Evolutionary conservation across 768 basidiomycete genomes (phyloP), one percentile per base, ranked within the genome.

Genomic region (Chalciporus sphaerocephalus): DNA sequence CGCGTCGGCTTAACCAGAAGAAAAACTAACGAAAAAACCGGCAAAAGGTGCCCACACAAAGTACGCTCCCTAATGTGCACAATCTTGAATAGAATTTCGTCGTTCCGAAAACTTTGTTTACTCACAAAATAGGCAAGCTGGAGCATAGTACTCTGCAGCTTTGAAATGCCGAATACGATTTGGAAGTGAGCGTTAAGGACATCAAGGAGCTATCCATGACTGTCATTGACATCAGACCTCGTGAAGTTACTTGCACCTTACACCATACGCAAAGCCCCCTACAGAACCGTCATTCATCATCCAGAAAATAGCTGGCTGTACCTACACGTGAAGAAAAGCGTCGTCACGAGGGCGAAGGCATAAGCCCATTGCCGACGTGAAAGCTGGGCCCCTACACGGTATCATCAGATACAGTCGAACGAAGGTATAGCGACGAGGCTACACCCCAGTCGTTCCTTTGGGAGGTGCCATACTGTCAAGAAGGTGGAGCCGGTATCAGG

Each of bases 101-200:
- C n/a, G 5, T 32, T 4, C 9, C 15, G 3, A 13, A 30, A n/a
- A 6, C 18, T 28, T 40, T n/a, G n/a, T 18, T 38, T 28, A 52
- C 73, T 53, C 48, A 78, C 75, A 55, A 84, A 85, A 58, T 86
- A 87, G 5, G 85, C 83, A 18, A 87, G 69, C 53, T 88, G 86
- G 45, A 90, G 72, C 51, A 87, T 71, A 6, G 87, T 85, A 43
- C 84, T 86, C 65, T 86, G 79, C 21, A 83, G 71, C 61, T 83
- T 85, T 30, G 70, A 66, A 59, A 90, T 84, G 10, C 71, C 70
- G 58, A 88, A 85, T 30, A 85, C 75, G 2, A 63, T 62, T 68
- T 87, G 85, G 66, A 88, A 88, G 66, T 88, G 85, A 38, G 83
- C 78, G 56, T 82, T 82, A 48, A 82, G 70, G 42, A 82, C 81